Evolutionary conservation across 257 asterid genomes (phyloP).

Genomic region (Gentiana dahurica): DNA sequence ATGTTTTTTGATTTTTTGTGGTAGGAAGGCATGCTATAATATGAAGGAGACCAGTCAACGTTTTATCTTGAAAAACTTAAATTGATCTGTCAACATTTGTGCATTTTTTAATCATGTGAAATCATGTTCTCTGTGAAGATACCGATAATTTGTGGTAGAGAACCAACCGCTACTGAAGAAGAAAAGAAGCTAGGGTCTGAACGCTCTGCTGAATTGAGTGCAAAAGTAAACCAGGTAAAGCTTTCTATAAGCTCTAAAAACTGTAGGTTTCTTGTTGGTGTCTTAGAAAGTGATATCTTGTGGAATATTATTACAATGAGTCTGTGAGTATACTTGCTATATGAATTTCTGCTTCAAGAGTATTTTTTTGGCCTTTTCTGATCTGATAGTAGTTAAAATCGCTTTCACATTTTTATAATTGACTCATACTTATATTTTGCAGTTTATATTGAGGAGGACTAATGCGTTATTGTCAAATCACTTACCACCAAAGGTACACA

Average conservation of each 20-base stretch:
- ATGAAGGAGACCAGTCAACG: neutral
- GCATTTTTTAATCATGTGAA: conserved; percentile 7
- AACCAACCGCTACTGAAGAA: conserved; percentile 76
- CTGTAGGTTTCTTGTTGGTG: conserved; percentile 1
- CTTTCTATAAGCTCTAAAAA: conserved; percentile 7
- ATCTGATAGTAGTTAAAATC: neutral
- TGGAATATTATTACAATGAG: neutral
- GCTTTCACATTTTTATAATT: conserved; percentile 3
- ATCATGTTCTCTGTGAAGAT: conserved; percentile 26
- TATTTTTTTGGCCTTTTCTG: conserved; percentile 2
- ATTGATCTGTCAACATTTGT: too few species aligned
- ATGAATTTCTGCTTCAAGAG: neutral
- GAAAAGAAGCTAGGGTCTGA: conserved; percentile 78
- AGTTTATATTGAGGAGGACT: conserved; percentile 96
- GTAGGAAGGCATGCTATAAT: conserved; percentile 1
- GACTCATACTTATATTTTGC: conserved; percentile 22
- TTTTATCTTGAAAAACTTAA: neutral
- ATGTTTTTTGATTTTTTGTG: too few species aligned
- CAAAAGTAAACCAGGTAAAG: conserved; percentile 79
- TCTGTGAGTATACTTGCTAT: neutral
- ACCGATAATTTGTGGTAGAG: conserved; percentile 91
- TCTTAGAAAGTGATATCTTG: neutral
- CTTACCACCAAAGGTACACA: conserved; percentile 92
- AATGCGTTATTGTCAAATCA: conserved; percentile 89
- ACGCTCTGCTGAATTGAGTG: conserved; percentile 84